phyloP scores from a whole-genome alignment of 148 eudicot species.

The Pharnaceum exiguum region DNA sequence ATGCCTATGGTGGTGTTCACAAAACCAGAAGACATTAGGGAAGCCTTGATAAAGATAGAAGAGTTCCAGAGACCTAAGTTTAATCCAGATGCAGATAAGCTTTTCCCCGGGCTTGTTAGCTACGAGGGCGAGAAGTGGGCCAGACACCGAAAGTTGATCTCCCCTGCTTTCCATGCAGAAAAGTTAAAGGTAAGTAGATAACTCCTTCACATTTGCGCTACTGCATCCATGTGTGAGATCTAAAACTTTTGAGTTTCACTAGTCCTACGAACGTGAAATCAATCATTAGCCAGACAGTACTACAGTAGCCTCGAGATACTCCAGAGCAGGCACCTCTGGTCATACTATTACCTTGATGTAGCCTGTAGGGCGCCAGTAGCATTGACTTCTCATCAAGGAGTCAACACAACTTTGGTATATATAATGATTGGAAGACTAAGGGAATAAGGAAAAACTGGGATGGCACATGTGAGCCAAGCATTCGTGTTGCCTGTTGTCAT shows the following conservation, averaged over 20 bases:
- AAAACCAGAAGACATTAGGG: constrained; percentile 28
- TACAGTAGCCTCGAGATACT: too few relatives aligned
- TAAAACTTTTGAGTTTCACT: too few relatives aligned
- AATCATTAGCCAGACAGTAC: too few relatives aligned
- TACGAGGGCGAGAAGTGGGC: constrained; percentile 36
- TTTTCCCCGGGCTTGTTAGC: constrained; percentile 15
- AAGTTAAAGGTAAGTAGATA: constrained; percentile 26
- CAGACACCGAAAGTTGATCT: constrained; percentile 27
- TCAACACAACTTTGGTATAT: too few relatives aligned
- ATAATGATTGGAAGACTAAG: too few relatives aligned
- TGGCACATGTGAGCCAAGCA: too few relatives aligned
- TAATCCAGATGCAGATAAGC: constrained; percentile 18
- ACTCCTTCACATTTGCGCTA: not conserved
- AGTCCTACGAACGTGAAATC: not conserved
- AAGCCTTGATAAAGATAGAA: constrained; percentile 18
- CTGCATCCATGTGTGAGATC: not conserved
- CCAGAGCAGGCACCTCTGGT: too few relatives aligned
- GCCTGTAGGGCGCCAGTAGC: too few relatives aligned
- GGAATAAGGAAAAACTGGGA: too few relatives aligned
- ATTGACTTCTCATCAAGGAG: too few relatives aligned
- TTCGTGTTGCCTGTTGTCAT: too few relatives aligned
- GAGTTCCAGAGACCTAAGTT: constrained; percentile 19
- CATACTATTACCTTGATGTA: too few relatives aligned
- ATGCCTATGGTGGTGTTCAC: constrained; percentile 19
- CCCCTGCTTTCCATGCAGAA: constrained; percentile 28